Evolutionary conservation across 352 stramenopile species (phyloP), one percentile per base, ranked within the genome.

Genomic region (Pythium myriotylum): DNA sequence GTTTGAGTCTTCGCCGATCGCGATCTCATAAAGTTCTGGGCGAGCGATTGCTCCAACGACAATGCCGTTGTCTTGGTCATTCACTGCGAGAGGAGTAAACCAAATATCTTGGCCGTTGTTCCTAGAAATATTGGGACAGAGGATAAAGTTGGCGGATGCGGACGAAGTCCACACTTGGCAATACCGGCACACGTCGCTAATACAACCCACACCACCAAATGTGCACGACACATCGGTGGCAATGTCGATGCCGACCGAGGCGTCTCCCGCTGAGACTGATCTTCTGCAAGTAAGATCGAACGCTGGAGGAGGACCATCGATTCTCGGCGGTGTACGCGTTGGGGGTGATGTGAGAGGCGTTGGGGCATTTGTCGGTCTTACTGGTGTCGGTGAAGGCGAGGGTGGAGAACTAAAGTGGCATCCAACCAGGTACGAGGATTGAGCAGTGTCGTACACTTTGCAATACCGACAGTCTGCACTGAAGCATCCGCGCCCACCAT

Each of bases 91-190:
- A 6, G 37, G 37, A 17, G 37, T 16, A 14, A 43, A 43, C 13
- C 7, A n/a, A 43, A 43, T 43, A 14, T 43, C 37, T 4, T 43
- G 13, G 17, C 37, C 37, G 13, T 17, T 20, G 37, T 43, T 26
- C 12, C 4, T 26, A 13, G 4, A 6, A 19, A 49, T 7, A 40
- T 24, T 26, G 37, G 23, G 22, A 55, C 57, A 50, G 22, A 40
- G 61, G 6, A 27, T 24, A 2, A 67, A 47, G 14, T 54, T 59
- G 12, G n/a, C 9, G 41, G 57, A 66, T 1, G 52, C 41, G 12
- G 37, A 50, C 22, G 62, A 64, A 8, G 72, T 54, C 23, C 29
- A 68, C 19, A 42, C 54, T 47, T 73, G 68, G 42, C 69, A 77
- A 20, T 68, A 57, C 39, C 69, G 69, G 32, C 69, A 77, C 1